Evolutionary conservation across 2,329 filamentous ascomycete species (phyloP).

Genomic region (Pseudofabraea citricarpa): DNA sequence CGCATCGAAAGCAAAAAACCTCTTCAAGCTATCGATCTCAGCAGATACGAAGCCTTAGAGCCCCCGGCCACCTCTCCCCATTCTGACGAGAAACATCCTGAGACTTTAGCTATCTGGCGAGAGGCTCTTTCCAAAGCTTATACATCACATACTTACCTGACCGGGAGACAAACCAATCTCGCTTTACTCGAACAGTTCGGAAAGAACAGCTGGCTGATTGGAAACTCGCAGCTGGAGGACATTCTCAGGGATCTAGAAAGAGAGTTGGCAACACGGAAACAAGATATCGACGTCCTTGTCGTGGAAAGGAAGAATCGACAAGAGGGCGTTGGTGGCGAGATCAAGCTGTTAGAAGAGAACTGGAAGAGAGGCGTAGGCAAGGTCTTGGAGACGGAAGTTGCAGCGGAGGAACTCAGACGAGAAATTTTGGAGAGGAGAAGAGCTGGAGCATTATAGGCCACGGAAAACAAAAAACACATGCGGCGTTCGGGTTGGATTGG

Average conservation of each 20-base stretch:
- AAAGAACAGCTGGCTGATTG: slow-evolving; percentile 86
- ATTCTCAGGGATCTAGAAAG: slow-evolving; percentile 65
- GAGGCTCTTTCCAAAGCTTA: slow-evolving; percentile 42
- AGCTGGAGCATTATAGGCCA: slow-evolving; percentile 25
- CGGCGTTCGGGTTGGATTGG: too few relatives aligned
- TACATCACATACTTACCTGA: slow-evolving; percentile 52
- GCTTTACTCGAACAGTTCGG: slow-evolving; percentile 40
- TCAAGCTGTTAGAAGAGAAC: slow-evolving; percentile 66
- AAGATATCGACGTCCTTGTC: slow-evolving; percentile 70
- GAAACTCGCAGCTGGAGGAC: slow-evolving; percentile 75
- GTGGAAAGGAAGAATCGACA: slow-evolving; percentile 65
- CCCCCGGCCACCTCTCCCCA: slow-evolving; percentile 38
- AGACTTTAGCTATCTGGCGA: slow-evolving; percentile 9
- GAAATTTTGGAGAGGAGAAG: slow-evolving; percentile 63
- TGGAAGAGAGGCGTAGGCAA: slow-evolving; percentile 77
- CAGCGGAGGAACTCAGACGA: slow-evolving; percentile 65
- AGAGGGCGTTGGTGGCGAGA: slow-evolving; percentile 66
- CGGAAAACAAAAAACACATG: too few relatives aligned
- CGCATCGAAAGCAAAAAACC: slow-evolving; percentile 60
- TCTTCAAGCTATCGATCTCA: slow-evolving; percentile 63
- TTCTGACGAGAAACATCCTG: slow-evolving; percentile 31
- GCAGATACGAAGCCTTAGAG: slow-evolving; percentile 78
- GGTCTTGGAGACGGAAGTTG: slow-evolving; percentile 82
- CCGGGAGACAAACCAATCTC: slow-evolving; percentile 25
- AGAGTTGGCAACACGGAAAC: slow-evolving; percentile 64